These are phyloP conservation scores for Holtermanniella nyarrowii DNA, from an alignment of 768 basidiomycete genomes.

Conservation along the genomic window DNA sequence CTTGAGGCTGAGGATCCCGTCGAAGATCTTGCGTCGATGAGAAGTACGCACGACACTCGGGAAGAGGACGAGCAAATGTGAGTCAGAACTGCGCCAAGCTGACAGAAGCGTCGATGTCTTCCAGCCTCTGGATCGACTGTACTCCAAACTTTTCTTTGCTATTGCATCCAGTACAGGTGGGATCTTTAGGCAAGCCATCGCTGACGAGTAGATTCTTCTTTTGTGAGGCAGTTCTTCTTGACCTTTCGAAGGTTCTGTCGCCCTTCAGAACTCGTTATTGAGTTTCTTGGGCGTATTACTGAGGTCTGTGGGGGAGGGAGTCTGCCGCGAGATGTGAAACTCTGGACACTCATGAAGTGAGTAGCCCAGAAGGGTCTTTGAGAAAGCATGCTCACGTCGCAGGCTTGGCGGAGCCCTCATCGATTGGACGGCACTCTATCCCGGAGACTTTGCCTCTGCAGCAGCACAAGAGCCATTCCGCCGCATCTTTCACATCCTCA, in stretches of 20 bases:
- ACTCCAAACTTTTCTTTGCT: conserved; percentile 1
- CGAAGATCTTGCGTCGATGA: neutral
- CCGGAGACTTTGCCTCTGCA: conserved; percentile 27
- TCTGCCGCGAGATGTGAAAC: conserved; percentile 18
- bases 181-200: neutral
- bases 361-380: conserved; percentile 2
- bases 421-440: conserved; percentile 33
- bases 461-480: conserved; percentile 12
- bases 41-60: too few relatives aligned
- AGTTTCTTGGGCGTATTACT: conserved; percentile 20
- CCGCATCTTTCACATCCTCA: conserved; percentile 15
- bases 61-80: neutral
- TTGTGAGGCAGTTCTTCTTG: conserved; percentile 31
- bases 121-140: neutral
- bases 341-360: conserved; percentile 28
- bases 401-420: conserved; percentile 26
- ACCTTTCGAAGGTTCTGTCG: conserved; percentile 32
- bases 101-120: too few relatives aligned
- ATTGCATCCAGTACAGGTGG: conserved; percentile 21
- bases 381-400: neutral
- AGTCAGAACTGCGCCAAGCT: too few relatives aligned
- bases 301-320: conserved; percentile 12
- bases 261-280: conserved; percentile 22
- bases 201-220: conserved; percentile 16
- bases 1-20: neutral